Evolutionary conservation across 768 basidiomycete genomes (phyloP), one percentile per base, ranked within the genome.

Genomic region (Leccinum longicurvipes): DNA sequence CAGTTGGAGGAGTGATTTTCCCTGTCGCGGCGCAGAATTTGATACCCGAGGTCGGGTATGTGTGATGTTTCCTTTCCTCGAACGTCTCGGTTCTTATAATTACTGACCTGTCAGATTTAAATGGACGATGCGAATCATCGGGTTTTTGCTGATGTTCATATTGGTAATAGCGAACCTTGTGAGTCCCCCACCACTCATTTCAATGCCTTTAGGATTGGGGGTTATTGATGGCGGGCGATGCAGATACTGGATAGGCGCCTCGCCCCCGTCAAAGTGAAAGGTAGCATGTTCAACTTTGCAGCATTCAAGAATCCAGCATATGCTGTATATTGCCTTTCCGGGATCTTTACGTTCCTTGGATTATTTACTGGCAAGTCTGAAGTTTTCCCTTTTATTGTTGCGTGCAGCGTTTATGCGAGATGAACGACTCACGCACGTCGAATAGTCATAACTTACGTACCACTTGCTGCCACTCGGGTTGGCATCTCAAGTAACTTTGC

Each of bases 91-190:
- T n/a, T n/a, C n/a, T n/a, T n/a, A n/a, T 47, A 15, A 42, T 55
- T 21, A 3, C 28, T 5, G 6, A 23, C 32, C 15, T 15, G 10
- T 12, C 41, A 90, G 88, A 17, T 91, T 91, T 67, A 74, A 75
- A 58, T 91, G 89, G 88, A 86, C 89, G 0, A 82, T 87, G 77
- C 77, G 88, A 15, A 80, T 85, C 39, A 70, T 89, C 41, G 87
- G 82, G 3, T 83, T 90, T 60, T 80, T 88, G 11, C 66, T 89
- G 0, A 58, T 87, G 1, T 57, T 76, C 15, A 66, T 78, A 1
- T 73, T 89, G 3, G 79, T 77, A 2, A 64, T 80, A 12, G 76
- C 81, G 17, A 88, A 86, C 67, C 55, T 89, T 47, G 77, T 81
- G 50, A 57, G 69, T 59, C n/a, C n/a, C n/a, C n/a, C n/a, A n/a